Base-by-base conservation (phyloP, 2,329 filamentous ascomycete genomes). In the Colletotrichum scovillei region DNA sequence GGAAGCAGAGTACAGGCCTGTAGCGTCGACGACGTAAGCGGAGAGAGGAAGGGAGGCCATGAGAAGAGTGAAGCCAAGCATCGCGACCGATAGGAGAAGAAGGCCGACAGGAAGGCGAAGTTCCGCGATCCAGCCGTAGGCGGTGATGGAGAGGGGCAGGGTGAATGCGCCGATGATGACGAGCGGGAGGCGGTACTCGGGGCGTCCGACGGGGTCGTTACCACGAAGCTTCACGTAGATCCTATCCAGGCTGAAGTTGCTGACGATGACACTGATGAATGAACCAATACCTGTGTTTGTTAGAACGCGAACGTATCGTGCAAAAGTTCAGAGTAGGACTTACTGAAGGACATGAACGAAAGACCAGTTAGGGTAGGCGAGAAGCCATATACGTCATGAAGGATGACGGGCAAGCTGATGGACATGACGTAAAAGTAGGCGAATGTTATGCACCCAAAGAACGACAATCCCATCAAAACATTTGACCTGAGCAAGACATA, bases 11-110 rank as follows among this genome's bases (percentile, higher is more conserved):
- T 88, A 90, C 6, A 88, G 72, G 0, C 88, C 88, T 70, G 87
- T 89, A 0, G 88, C 87, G 72, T 91, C 89, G 2, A 91, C 88
- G 0, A 90, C 84, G 74, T 90, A 91, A 0, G 88, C 84, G 69
- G 85, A 86, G 2, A 90, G 69, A 0, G 89, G 88, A 24, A 91
- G 78, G 59, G 86, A 81, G 4, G 82, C 82, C 2, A 90, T 78
- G 62, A 87, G 80, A 2, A 88, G 78, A 5, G 84, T 81, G 24
- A 82, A 78, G 12, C 89, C 89, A 6, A 89, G 78, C 1, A 87
- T n/a, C 3, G 78, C 83, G 0, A 88, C 82, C 0, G 83, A 78
- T 0, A 85, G 32, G 0, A 91, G 79, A 22, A 90, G 77, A 0
- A 86, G 28, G 0, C 81, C 67, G 0, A 89, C 78, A 0, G 86